Base-by-base conservation (phyloP, 2,329 filamentous ascomycete genomes). In the Periconia sp. region DNA sequence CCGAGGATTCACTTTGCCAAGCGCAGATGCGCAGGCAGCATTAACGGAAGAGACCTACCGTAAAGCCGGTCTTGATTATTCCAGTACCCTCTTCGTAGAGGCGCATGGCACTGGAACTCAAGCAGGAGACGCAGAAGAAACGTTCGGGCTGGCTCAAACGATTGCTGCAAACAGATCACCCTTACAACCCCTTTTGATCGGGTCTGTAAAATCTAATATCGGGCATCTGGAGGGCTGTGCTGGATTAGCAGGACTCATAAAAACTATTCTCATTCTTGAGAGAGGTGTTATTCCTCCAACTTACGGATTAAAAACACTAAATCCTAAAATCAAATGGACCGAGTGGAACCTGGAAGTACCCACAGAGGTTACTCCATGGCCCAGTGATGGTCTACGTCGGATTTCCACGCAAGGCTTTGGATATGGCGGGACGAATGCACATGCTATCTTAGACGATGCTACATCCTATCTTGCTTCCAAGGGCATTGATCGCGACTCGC, bases 161-260 rank as follows among this genome's bases (percentile, higher is more conserved):
- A n/a, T n/a, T n/a, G n/a, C n/a, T n/a, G n/a, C n/a, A n/a, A n/a
- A n/a, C n/a, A n/a, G n/a, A n/a, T n/a, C n/a, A n/a, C n/a, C n/a
- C n/a, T n/a, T n/a, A n/a, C n/a, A 32, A 11, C 29, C 29, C 10
- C 16, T 32, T 10, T 15, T 13, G 12, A 17, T 32, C 17, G 29
- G 29, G 4, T 37, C 52, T n/a, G 17, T 52, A 8, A 55, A 38
- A 69, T 72, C 54, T 66, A 69, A 73, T 32, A 59, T 73, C 34
- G 71, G 71, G 5, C 71, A 73, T 44, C 61, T 65, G 4, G 66
- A 73, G 55, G 70, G 64, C n/a, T 60, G 65, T 3, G 61, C 61
- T 16, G 68, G 66, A 12, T 44, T 71, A 1, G 63, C 61, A 10
- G 62, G 66, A n/a, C 21, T 72, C 19, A 52, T 71, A 10, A 71